Conservation (phyloP, 306 rosid genomes). For the Fragaria vesca region DNA sequence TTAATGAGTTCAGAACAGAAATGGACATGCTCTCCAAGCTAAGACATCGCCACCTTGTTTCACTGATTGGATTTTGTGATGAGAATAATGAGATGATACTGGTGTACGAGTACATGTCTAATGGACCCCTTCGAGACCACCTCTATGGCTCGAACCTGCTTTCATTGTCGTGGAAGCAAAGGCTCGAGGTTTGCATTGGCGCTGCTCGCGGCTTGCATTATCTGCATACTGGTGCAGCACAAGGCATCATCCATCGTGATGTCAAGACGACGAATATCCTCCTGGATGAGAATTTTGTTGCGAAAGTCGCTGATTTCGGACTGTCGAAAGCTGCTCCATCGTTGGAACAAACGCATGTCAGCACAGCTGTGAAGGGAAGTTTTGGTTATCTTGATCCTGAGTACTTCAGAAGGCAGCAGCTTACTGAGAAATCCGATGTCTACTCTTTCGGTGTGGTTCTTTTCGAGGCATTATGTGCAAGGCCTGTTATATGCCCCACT, state of each 20-base stretch:
- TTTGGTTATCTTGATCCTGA: slow-evolving; percentile 92
- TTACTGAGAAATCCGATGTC: slow-evolving; percentile 78
- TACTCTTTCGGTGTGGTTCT: slow-evolving; percentile 92
- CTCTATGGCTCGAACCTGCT: slow-evolving; percentile 54
- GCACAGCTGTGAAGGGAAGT: slow-evolving; percentile 94
- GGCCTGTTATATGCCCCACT: slow-evolving; percentile 51
- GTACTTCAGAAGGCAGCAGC: slow-evolving; percentile 65
- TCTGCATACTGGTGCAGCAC: slow-evolving; percentile 87
- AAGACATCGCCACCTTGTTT: slow-evolving; percentile 86
- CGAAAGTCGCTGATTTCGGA: slow-evolving; percentile 87
- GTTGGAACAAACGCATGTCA: slow-evolving; percentile 62
- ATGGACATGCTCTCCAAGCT: slow-evolving; percentile 77
- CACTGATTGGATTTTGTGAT: slow-evolving; percentile 74
- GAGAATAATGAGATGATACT: slow-evolving; percentile 82
- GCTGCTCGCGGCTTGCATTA: slow-evolving; percentile 86
- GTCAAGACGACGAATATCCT: slow-evolving; percentile 91
- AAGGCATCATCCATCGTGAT: slow-evolving; percentile 74
- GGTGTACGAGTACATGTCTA: slow-evolving; percentile 81
- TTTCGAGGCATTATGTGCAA: slow-evolving; percentile 63
- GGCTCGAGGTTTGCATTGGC: slow-evolving; percentile 82
- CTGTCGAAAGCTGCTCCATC: slow-evolving; percentile 64
- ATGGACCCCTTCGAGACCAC: slow-evolving; percentile 79
- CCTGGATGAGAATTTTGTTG: slow-evolving; percentile 64
- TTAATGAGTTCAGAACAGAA: slow-evolving; percentile 76
- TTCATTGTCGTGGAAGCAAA: slow-evolving; percentile 68